These are phyloP conservation scores for Globisporangium viniferum DNA, from an alignment of 352 stramenopile species.

Conservation along the genomic window DNA sequence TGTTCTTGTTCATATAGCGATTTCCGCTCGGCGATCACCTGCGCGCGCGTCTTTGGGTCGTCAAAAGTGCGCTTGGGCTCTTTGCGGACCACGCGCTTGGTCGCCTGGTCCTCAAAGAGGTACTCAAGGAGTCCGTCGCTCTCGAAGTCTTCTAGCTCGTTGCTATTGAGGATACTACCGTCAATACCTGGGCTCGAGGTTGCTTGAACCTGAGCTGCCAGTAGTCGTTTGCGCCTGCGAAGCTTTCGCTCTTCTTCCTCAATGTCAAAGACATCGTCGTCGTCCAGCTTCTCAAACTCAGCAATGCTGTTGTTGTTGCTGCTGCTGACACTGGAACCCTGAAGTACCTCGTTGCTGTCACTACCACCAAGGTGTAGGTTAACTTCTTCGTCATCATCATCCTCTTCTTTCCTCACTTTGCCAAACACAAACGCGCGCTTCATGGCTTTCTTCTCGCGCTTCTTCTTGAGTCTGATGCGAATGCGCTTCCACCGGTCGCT, in stretches of 20 bases:
- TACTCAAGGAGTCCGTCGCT: constrained; percentile 28
- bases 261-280: constrained; percentile 33
- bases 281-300: constrained; percentile 28
- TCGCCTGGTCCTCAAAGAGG: constrained; percentile 58
- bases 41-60: constrained; percentile 25
- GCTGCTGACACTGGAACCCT: background rate
- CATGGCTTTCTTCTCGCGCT: constrained; percentile 27
- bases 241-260: constrained; percentile 25
- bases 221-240: background rate
- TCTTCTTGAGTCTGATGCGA: constrained; percentile 39
- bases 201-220: background rate
- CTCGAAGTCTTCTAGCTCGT: constrained; percentile 7
- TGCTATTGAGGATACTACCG: background rate
- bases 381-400: background rate
- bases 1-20: constrained; percentile 32
- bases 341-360: constrained; percentile 1
- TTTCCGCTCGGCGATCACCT: constrained; percentile 42
- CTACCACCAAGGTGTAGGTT: background rate
- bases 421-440: constrained; percentile 51
- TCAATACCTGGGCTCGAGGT: background rate
- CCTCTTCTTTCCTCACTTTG: constrained; percentile 5
- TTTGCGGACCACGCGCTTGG: constrained; percentile 33
- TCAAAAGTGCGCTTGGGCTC: constrained; percentile 26
- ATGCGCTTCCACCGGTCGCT: constrained; percentile 57
- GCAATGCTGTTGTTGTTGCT: constrained; percentile 18